Evolutionary conservation across 2,329 filamentous ascomycete genomes (phyloP).

Genomic region (Penicillium sp.): DNA sequence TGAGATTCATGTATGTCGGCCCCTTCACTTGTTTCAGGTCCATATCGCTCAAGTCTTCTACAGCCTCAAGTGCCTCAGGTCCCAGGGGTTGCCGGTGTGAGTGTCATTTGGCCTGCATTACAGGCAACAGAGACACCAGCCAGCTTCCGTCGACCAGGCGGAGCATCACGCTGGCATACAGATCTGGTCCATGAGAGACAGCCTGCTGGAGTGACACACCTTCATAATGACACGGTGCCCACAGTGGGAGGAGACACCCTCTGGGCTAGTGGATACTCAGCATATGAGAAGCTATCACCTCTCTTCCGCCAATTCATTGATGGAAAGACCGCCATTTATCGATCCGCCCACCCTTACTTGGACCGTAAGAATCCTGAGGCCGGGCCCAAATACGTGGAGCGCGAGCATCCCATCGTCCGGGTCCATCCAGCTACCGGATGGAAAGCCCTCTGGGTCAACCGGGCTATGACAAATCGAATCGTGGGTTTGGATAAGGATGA

Average conservation of each 20-base stretch:
- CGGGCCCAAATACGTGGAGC: conserved; percentile 66
- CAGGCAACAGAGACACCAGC: conserved; percentile 60
- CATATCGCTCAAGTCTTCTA: neutral
- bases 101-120: conserved; percentile 69
- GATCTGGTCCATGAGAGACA: conserved; percentile 70
- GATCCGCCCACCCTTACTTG: conserved; percentile 65
- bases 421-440: conserved; percentile 71
- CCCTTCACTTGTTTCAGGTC: neutral
- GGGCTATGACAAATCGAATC: conserved; percentile 66
- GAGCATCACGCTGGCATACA: conserved; percentile 67
- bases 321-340: conserved; percentile 63
- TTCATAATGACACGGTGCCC: conserved; percentile 68
- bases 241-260: conserved; percentile 67
- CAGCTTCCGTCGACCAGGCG: conserved; percentile 65
- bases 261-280: conserved; percentile 68
- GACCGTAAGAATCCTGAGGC: conserved; percentile 60
- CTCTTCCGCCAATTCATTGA: conserved; percentile 69
- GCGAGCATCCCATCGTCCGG: conserved; percentile 65
- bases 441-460: conserved; percentile 72
- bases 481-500: conserved; percentile 68
- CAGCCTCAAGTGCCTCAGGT: conserved; percentile 70
- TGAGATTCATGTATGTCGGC: conserved; percentile 61
- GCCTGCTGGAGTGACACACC: conserved; percentile 67
- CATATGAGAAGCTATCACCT: conserved; percentile 71
- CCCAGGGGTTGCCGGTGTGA: conserved; percentile 63